Conservation (phyloP, 345 rosid species). For the Punica granatum region DNA sequence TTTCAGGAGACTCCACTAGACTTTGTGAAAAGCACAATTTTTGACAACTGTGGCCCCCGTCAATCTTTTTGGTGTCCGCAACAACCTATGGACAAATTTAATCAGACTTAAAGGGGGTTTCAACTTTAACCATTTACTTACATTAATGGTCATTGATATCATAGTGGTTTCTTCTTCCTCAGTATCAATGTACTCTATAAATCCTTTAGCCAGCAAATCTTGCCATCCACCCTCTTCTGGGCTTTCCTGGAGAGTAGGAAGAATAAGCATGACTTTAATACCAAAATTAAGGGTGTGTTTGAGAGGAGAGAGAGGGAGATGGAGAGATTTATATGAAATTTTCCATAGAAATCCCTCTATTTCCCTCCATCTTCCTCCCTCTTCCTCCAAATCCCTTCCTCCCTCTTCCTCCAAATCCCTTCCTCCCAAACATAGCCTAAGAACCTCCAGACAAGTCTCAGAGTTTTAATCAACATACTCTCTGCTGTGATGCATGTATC, state of each 20-base stretch:
- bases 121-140: constrained; percentile 24
- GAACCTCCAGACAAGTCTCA: background rate
- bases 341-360: too few relatives aligned
- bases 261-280: background rate
- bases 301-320: too few relatives aligned
- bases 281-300: too few relatives aligned
- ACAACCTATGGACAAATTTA: background rate
- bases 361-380: too few relatives aligned
- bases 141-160: constrained; percentile 99
- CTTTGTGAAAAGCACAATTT: background rate
- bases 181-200: constrained; percentile 87
- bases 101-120: background rate
- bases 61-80: background rate
- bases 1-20: background rate
- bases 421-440: too few relatives aligned
- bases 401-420: too few relatives aligned
- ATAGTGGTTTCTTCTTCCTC: constrained; percentile 99
- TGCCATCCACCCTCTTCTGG: constrained; percentile 93
- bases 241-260: constrained; percentile 47
- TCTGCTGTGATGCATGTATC: constrained; percentile 74
- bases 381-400: too few relatives aligned
- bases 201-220: constrained; percentile 82
- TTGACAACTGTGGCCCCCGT: background rate
- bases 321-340: too few relatives aligned
- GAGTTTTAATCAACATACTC: constrained; percentile 38